These are phyloP conservation scores for Cryptosporidium viatorum DNA, from an alignment of 169 alveolate species.

Conservation along the genomic window DNA sequence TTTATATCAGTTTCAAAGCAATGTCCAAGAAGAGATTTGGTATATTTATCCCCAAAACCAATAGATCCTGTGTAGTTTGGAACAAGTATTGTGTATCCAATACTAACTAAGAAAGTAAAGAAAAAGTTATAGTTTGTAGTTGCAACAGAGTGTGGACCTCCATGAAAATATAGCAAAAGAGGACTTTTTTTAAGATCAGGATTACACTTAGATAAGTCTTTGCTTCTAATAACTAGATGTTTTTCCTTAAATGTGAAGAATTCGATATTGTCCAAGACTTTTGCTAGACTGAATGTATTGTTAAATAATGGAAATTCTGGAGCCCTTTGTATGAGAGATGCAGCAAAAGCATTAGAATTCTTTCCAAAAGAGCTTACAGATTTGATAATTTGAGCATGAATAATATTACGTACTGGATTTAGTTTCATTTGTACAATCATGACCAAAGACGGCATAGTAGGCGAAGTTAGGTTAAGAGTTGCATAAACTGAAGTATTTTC, in stretches of 20 bases:
- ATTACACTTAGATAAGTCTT: neutral
- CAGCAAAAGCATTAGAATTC: slow-evolving; percentile 15
- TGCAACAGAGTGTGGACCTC: slow-evolving; percentile 59
- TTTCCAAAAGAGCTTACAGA: slow-evolving; percentile 58
- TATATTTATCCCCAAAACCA: slow-evolving; percentile 64
- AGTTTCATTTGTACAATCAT: slow-evolving; percentile 41
- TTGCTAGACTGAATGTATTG: slow-evolving; percentile 13
- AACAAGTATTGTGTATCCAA: slow-evolving; percentile 43
- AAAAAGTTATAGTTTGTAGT: neutral
- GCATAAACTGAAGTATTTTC: slow-evolving; percentile 1
- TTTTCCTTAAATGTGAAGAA: slow-evolving; percentile 28
- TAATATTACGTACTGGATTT: slow-evolving; percentile 20
- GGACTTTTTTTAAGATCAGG: slow-evolving; percentile 10
- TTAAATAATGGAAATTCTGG: neutral
- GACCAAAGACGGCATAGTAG: slow-evolving; percentile 62
- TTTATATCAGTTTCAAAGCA: slow-evolving; percentile 18
- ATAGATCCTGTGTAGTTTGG: slow-evolving; percentile 53
- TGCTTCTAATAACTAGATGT: slow-evolving; percentile 23
- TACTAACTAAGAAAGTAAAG: slow-evolving; percentile 10
- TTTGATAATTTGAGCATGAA: slow-evolving; percentile 44
- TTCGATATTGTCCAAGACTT: neutral
- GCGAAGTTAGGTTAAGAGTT: slow-evolving; percentile 15
- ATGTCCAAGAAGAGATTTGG: slow-evolving; percentile 8
- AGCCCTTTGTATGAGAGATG: neutral
- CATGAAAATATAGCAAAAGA: slow-evolving; percentile 26